A percentile compares a stretch with the other conserved stretches of the same genome.
phyloP scores from a whole-genome alignment of 1,139 yeast species.

The Suhomyces anneliseae region DNA sequence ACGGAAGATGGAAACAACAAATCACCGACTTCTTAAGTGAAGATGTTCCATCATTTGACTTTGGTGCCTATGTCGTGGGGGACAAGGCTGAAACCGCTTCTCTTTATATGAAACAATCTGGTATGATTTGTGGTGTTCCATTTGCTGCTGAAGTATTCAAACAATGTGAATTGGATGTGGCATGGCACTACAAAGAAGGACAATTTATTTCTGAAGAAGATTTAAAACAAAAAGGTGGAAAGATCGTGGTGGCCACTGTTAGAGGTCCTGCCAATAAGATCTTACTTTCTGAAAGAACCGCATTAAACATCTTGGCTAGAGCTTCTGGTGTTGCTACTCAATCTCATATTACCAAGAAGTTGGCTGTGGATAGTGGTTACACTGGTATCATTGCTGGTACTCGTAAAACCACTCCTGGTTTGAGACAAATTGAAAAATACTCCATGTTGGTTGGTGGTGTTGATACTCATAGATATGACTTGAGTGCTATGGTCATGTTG shows the following conservation, averaged over 20 bases:
- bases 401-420: slow-evolving; percentile 95
- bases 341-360: slow-evolving; percentile 54
- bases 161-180: slow-evolving; percentile 69
- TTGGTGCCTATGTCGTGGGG: slow-evolving; percentile 95
- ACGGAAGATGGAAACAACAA: slow-evolving; percentile 77
- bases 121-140: slow-evolving; percentile 85
- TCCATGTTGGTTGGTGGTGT: slow-evolving; percentile 96
- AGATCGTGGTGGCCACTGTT: slow-evolving; percentile 76
- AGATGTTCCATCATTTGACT: slow-evolving; percentile 92
- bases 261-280: slow-evolving; percentile 77
- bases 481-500: slow-evolving; percentile 93
- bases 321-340: slow-evolving; percentile 90
- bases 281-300: slow-evolving; percentile 81
- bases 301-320: slow-evolving; percentile 78
- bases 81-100: slow-evolving; percentile 68
- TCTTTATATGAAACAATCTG: slow-evolving; percentile 75
- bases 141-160: slow-evolving; percentile 83
- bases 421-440: slow-evolving; percentile 83
- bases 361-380: slow-evolving; percentile 74
- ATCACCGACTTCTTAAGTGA: slow-evolving; percentile 76
- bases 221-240: slow-evolving; percentile 46
- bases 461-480: slow-evolving; percentile 88
- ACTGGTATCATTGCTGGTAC: slow-evolving; percentile 93
- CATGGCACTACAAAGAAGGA: slow-evolving; percentile 79
- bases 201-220: slow-evolving; percentile 45